Percentiles rank a stretch among this genome's conserved stretches.
Evolutionary conservation across 108 stramenopile species (phyloP).

Genomic region (Nitzschia palea): DNA sequence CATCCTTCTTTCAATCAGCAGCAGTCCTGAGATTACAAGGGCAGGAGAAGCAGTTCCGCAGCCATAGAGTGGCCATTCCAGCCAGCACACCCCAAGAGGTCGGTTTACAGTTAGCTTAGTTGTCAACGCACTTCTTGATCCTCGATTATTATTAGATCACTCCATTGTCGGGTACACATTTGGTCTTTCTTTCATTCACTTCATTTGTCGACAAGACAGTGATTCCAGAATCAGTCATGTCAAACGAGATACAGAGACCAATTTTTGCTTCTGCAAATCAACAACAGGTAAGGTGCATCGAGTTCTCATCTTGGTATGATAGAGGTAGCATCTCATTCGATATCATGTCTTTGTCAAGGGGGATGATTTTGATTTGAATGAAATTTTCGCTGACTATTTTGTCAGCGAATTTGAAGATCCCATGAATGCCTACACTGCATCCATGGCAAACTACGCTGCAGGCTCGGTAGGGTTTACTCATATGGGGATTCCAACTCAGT

Average conservation of each 20-base stretch:
- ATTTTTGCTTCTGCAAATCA: slow-evolving; percentile 32
- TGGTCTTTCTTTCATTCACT: no score
- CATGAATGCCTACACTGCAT: slow-evolving; percentile 53
- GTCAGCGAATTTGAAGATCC: slow-evolving; percentile 61
- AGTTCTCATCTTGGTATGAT: neutral
- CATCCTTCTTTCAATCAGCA: no score
- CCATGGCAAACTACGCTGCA: slow-evolving; percentile 49
- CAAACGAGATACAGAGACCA: slow-evolving; percentile 33
- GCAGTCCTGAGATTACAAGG: no score
- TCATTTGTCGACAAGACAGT: no score
- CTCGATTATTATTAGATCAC: no score
- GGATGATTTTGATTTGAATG: slow-evolving; percentile 70
- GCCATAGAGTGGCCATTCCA: no score
- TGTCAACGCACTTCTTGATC: no score
- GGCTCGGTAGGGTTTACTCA: slow-evolving; percentile 22
- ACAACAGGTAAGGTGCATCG: slow-evolving; percentile 26
- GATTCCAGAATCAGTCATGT: no score
- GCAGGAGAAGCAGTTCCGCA: no score
- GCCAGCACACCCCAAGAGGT: no score
- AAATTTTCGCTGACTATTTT: slow-evolving; percentile 73
- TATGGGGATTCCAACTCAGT: slow-evolving; percentile 1
- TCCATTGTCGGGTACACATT: no score
- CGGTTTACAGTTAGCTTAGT: no score
- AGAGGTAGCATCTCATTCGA: neutral
- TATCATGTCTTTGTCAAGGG: slow-evolving; percentile 1